Conservation (phyloP, 306 rosid species). For the Delonix regia region DNA sequence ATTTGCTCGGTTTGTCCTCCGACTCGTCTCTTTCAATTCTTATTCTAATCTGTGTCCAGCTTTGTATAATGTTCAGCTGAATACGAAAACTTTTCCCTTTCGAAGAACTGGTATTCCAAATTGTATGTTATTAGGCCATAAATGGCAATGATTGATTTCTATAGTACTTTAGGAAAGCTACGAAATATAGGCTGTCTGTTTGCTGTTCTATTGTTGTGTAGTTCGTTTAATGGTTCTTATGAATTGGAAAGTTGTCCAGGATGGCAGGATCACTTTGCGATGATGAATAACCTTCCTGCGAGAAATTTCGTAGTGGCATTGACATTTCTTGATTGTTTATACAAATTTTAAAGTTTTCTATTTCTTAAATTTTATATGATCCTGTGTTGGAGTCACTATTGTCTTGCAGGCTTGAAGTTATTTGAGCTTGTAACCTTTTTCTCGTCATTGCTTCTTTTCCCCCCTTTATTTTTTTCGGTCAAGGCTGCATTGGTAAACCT, state of each 20-base stretch:
- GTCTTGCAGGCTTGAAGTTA: neutral
- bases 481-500: neutral
- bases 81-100: neutral
- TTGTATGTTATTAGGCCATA: neutral
- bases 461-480: too few relatives aligned
- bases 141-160: neutral
- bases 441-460: neutral
- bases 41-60: neutral
- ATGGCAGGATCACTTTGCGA: neutral
- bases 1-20: neutral
- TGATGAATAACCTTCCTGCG: neutral
- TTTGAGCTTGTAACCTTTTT: neutral
- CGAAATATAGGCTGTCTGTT: neutral
- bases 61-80: neutral
- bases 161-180: neutral
- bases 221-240: constrained; percentile 17
- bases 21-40: neutral
- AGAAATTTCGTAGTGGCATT: constrained; percentile 18
- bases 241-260: constrained; percentile 21
- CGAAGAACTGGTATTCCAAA: neutral
- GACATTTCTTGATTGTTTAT: neutral
- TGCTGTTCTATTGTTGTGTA: constrained; percentile 7
- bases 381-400: neutral
- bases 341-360: neutral
- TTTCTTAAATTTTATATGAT: neutral